Conservation (phyloP, 1,284 basidiomycete species). For the Ganoderma multipileum region DNA sequence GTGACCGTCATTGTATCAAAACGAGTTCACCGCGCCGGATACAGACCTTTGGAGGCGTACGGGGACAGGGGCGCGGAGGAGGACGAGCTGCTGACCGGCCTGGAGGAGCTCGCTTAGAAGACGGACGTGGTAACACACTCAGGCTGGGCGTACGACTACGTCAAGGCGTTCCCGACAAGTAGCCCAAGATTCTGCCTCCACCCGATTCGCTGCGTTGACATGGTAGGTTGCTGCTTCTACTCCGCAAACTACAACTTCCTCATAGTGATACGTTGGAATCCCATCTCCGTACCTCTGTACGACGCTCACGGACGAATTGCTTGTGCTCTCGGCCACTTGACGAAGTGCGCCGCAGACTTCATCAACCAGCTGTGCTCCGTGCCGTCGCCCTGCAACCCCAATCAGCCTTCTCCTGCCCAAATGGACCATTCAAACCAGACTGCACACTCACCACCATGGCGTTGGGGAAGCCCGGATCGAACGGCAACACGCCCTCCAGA, state of each 20-base stretch:
- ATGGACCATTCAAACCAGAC: not conserved
- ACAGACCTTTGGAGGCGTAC: conserved; percentile 43
- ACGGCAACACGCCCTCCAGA: conserved; percentile 48
- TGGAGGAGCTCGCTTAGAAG: conserved; percentile 95
- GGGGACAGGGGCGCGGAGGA: conserved; percentile 56
- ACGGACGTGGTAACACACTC: conserved; percentile 92
- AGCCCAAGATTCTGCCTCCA: no score
- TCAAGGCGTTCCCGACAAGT: conserved; percentile 55
- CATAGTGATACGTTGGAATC: not conserved
- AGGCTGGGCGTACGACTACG: conserved; percentile 88
- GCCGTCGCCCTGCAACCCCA: conserved; percentile 23
- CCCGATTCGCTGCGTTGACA: no score
- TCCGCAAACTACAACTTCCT: no score
- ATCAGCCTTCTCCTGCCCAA: not conserved
- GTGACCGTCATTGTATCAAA: conserved; percentile 38
- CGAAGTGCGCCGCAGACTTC: conserved; percentile 20
- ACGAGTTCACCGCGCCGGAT: conserved; percentile 54
- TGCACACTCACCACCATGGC: conserved; percentile 45
- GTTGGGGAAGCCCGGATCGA: conserved; percentile 53
- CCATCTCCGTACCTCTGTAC: not conserved
- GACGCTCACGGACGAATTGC: conserved; percentile 21
- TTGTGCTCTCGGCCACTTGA: conserved; percentile 27
- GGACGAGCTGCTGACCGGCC: conserved; percentile 72
- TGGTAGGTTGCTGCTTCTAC: no score
- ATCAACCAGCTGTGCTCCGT: conserved; percentile 13